phyloP scores from a whole-genome alignment of 2,329 filamentous ascomycete species.

The Pseudohalonectria lignicola region DNA sequence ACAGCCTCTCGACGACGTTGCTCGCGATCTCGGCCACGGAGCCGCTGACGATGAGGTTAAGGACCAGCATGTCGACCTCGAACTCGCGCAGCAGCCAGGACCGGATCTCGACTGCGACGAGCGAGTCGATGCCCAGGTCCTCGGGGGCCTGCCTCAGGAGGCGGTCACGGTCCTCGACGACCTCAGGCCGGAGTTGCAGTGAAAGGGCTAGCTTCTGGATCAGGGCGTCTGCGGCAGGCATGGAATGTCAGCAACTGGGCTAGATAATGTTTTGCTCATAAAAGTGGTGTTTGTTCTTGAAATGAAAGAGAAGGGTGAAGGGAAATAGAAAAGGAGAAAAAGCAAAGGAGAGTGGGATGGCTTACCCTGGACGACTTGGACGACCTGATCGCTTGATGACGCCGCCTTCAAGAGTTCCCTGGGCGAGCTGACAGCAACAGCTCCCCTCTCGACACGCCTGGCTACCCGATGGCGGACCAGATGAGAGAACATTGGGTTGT shows the following conservation, averaged over 20 bases:
- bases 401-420: background rate
- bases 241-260: no score
- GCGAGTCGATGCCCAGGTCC: slow-evolving; percentile 14
- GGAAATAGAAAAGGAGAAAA: no score
- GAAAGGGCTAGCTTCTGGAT: background rate
- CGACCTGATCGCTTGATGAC: background rate
- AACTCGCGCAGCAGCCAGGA: slow-evolving; percentile 36
- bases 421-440: background rate
- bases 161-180: background rate
- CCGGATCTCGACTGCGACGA: slow-evolving; percentile 23
- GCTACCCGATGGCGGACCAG: no score
- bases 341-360: no score
- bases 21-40: background rate
- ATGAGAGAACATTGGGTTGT: background rate
- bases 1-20: no score
- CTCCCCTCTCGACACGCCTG: background rate
- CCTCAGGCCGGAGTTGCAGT: background rate
- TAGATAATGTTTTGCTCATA: no score
- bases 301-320: no score
- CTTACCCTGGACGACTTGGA: background rate
- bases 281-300: no score
- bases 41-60: slow-evolving; percentile 26
- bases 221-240: background rate
- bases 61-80: slow-evolving; percentile 28
- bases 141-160: background rate